phyloP scores from a whole-genome alignment of 306 rosid species.

The Oemleria cerasiformis region DNA sequence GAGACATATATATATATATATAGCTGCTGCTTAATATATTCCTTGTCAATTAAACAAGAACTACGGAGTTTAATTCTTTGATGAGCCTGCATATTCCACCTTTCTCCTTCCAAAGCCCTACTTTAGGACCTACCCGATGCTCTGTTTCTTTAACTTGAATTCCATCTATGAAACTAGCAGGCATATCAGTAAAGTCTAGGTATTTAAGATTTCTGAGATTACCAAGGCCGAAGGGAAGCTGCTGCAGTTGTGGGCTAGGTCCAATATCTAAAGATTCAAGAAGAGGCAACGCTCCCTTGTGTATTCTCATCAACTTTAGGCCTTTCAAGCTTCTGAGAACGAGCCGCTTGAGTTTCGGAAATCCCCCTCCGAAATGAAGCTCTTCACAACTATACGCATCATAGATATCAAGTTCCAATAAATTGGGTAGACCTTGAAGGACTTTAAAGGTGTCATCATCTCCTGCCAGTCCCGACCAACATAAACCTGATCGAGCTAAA shows the following conservation, averaged over 20 bases:
- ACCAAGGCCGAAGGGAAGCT: not conserved
- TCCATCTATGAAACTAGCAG: not conserved
- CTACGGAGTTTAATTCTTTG: not conserved
- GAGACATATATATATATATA: too few species aligned
- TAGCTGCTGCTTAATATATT: too few species aligned
- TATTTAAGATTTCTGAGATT: not conserved
- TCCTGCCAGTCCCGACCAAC: not conserved
- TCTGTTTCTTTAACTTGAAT: not conserved
- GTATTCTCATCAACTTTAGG: not conserved
- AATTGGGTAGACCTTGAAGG: not conserved
- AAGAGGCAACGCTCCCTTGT: not conserved
- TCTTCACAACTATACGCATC: not conserved
- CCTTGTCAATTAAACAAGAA: too few species aligned
- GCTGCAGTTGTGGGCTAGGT: not conserved
- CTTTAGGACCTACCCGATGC: not conserved
- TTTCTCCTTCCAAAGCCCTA: rapidly evolving
- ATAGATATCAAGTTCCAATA: not conserved
- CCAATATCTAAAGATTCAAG: not conserved
- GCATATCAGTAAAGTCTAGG: not conserved
- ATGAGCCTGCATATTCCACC: too few species aligned
- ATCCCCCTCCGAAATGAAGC: not conserved
- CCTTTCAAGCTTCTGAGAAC: not conserved
- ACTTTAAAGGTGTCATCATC: not conserved
- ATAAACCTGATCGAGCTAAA: not conserved
- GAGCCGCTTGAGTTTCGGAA: not conserved